phyloP scores from a whole-genome alignment of 495 filamentous ascomycete species.

The Cercophora sp. region DNA sequence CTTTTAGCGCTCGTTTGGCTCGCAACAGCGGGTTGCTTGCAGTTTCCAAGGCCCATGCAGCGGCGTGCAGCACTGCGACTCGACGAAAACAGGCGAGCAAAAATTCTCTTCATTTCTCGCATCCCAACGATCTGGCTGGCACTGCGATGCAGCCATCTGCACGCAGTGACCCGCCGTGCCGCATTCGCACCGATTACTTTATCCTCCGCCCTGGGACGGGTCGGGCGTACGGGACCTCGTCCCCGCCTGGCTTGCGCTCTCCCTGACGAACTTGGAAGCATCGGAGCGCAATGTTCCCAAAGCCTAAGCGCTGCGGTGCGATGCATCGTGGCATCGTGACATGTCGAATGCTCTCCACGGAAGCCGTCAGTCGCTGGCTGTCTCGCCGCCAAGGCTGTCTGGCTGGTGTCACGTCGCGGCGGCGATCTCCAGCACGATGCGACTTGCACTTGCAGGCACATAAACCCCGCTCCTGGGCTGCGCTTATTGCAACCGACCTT shows the following conservation, averaged over 20 bases:
- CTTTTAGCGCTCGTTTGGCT: too few relatives aligned
- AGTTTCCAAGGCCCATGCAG: too few relatives aligned
- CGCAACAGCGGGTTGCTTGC: too few relatives aligned
- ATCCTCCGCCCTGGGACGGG: not conserved
- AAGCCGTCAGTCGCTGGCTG: not conserved
- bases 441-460: too few relatives aligned
- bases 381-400: too few relatives aligned
- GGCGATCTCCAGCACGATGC: too few relatives aligned
- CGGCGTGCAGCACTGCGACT: not conserved
- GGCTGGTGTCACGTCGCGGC: too few relatives aligned
- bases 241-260: too few relatives aligned
- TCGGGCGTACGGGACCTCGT: not conserved
- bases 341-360: not conserved
- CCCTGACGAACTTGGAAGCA: too few relatives aligned
- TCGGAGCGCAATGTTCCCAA: too few relatives aligned
- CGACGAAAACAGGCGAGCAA: not conserved
- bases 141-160: too few relatives aligned
- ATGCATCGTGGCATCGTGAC: not conserved
- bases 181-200: constrained; percentile 8
- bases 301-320: too few relatives aligned
- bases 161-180: not conserved
- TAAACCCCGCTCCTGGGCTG: not conserved
- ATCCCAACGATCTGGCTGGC: constrained; percentile 4
- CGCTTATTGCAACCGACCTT: constrained; percentile 32
- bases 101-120: not conserved